phyloP scores from a whole-genome alignment of 352 stramenopile species.

The Globisporangium apiculatum region DNA sequence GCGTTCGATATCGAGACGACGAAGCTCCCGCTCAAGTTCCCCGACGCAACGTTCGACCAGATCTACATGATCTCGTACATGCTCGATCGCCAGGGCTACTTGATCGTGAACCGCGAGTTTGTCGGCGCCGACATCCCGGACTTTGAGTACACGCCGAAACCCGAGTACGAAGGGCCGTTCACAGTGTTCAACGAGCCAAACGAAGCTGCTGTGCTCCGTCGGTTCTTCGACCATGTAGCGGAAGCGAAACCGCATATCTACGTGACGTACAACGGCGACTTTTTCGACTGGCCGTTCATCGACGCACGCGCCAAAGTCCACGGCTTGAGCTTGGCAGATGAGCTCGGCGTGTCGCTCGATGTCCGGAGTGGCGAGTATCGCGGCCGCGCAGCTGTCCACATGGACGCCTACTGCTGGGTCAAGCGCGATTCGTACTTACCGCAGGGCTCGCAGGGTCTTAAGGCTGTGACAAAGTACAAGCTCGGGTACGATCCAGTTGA shows the following conservation, averaged over 20 bases:
- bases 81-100: constrained; percentile 92
- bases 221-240: constrained; percentile 89
- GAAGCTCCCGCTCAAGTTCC: constrained; percentile 99
- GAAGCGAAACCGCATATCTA: constrained; percentile 96
- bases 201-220: constrained; percentile 72
- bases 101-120: constrained; percentile 96
- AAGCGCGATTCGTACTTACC: constrained; percentile 99
- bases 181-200: constrained; percentile 95
- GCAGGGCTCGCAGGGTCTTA: constrained; percentile 96
- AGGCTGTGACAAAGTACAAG: constrained; percentile 99
- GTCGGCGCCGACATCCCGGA: constrained; percentile 96
- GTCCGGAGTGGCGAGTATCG: constrained; percentile 88
- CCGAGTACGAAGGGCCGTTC: constrained; percentile 89
- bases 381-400: constrained; percentile 90
- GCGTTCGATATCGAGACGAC: constrained; percentile 99
- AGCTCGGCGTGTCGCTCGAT: constrained; percentile 81
- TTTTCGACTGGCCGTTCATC: constrained; percentile 99
- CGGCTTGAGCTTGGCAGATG: constrained; percentile 86
- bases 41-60: constrained; percentile 93
- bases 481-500: constrained; percentile 97
- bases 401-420: constrained; percentile 99
- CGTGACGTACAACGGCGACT: constrained; percentile 99
- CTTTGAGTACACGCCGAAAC: constrained; percentile 99
- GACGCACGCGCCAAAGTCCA: constrained; percentile 89
- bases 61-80: constrained; percentile 99